Percentiles rank a stretch among this genome's conserved stretches.
Evolutionary conservation across 306 rosid genomes (phyloP).

Genomic region (Dalbergia cultrata): DNA sequence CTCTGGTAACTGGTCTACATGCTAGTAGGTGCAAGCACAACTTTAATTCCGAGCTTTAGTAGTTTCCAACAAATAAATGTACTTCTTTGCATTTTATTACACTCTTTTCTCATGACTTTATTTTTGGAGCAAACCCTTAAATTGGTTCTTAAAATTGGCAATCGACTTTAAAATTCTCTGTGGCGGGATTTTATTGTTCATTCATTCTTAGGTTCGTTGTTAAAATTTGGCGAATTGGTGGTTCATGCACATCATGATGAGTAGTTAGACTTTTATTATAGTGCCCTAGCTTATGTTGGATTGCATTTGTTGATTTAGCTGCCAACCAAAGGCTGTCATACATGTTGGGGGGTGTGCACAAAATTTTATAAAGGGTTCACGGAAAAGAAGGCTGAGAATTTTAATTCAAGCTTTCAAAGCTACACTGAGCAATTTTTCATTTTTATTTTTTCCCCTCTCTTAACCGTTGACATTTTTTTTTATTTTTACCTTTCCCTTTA

Average conservation of each 20-base stretch:
- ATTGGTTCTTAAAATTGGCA: too few relatives aligned
- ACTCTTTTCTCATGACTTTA: too few relatives aligned
- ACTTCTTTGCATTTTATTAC: too few relatives aligned
- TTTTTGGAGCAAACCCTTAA: too few relatives aligned
- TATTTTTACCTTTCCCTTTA: constrained; percentile 12
- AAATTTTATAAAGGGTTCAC: constrained; percentile 81
- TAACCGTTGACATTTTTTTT: constrained; percentile 81
- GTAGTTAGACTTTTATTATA: not conserved
- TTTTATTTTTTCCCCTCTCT: not conserved
- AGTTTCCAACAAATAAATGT: too few relatives aligned
- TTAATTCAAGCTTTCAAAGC: constrained; percentile 62
- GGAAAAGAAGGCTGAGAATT: constrained; percentile 60
- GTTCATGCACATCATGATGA: constrained; percentile 16
- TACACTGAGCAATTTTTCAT: constrained; percentile 56
- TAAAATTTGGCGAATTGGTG: constrained; percentile 15
- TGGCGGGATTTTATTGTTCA: not conserved
- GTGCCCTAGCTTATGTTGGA: constrained; percentile 20
- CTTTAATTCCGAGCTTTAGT: too few relatives aligned
- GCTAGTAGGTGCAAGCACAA: too few relatives aligned
- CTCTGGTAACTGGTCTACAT: too few relatives aligned
- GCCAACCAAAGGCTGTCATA: constrained; percentile 55
- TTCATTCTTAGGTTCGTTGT: not conserved
- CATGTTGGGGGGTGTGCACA: constrained; percentile 66
- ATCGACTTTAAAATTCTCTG: not conserved
- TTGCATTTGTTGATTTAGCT: constrained; percentile 46